Evolutionary conservation across 1,139 yeast genomes (phyloP).

Genomic region (Pichia sp.): DNA sequence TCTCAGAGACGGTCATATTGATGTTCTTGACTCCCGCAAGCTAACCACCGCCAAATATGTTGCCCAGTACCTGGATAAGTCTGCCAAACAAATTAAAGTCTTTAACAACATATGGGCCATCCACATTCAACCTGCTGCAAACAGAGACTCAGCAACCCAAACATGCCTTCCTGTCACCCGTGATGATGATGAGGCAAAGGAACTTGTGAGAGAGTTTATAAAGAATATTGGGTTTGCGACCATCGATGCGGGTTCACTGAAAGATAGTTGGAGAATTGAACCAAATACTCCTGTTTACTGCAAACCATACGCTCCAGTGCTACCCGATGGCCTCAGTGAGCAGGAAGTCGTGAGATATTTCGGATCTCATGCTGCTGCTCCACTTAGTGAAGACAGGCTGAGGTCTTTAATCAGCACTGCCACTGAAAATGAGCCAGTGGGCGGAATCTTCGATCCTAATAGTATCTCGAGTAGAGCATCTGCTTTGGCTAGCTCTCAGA

Average conservation of each 20-base stretch:
- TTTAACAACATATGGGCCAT: not conserved
- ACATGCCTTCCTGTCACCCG: not conserved
- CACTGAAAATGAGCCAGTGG: not conserved
- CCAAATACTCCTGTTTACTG: not conserved
- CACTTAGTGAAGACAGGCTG: not conserved
- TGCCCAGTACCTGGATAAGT: not conserved
- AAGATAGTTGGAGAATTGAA: not conserved
- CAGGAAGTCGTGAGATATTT: not conserved
- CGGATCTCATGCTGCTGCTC: not conserved
- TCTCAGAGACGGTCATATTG: not conserved
- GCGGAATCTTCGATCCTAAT: not conserved
- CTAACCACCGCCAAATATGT: not conserved
- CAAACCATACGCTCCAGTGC: not conserved
- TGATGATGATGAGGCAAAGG: slow-evolving; percentile 22
- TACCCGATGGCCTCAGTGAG: not conserved
- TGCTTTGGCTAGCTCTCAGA: not conserved
- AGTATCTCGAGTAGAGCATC: not conserved
- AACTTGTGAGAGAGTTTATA: not conserved
- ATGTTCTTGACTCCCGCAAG: not conserved
- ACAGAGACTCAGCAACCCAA: not conserved
- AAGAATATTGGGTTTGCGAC: not conserved
- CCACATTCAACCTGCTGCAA: not conserved
- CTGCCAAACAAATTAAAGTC: not conserved
- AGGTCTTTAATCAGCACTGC: not conserved
- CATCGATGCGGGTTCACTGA: not conserved